Base-by-base conservation (phyloP, 164 flowering plant species). In the Piper betle region DNA sequence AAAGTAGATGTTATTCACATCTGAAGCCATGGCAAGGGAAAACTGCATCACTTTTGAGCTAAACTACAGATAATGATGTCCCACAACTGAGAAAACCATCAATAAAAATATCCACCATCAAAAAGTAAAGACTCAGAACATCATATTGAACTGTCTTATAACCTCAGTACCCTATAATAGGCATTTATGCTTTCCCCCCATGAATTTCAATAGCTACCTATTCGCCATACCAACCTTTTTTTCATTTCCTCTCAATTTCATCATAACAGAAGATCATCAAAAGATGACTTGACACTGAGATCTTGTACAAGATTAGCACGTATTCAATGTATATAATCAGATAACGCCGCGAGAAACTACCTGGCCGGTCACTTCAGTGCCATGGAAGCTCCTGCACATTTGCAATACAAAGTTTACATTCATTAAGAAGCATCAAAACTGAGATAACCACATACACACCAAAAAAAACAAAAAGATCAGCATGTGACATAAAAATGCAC, bases 361-460 rank as follows among this genome's bases (percentile, higher is more conserved):
- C 96, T 86, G 89, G 7, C 83, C 82, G 39, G 72, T 57, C 69
- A 69, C 65, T 37, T 88, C 96, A 56, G 63, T 80, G n/a, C 81
- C 82, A 72, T 72, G 70, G 68, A 88, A 88, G 53, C 63, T 69
- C 84, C 97, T 91, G 87, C 77, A 73, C 2, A 56, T 46, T 46
- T 10, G 15, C 10, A 46, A 6, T 10, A 46, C 3, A 46, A 1
- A 3, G 12, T 42, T 2, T 10, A 46, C 15, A 46, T 46, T 46
- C 11, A 46, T 25, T 25, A 25, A 25, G 33, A 25, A 25, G 33
- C 33, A 25, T 25, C 33, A 25, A 25, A 25, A 25, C 33, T 25
- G 33, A 25, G 33, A 25, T 25, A 25, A 25, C 33, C 33, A 25
- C 33, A 25, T 25, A 25, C 33, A 25, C 33, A 25, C 33, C 33